These are phyloP conservation scores for Botrytis squamosa DNA, from an alignment of 2,329 filamentous ascomycete species.

Conservation along the genomic window DNA sequence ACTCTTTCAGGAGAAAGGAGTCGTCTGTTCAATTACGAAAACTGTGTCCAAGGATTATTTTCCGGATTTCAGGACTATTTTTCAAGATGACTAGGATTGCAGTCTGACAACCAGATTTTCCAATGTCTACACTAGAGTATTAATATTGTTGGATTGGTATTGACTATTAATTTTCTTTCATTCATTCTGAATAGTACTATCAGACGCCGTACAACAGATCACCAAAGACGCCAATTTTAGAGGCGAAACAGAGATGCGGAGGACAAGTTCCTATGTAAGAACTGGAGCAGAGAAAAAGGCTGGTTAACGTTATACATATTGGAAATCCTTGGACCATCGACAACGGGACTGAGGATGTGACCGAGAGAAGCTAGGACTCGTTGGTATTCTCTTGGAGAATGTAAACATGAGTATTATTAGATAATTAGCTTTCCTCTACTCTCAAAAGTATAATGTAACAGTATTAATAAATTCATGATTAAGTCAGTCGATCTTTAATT, in stretches of 20 bases:
- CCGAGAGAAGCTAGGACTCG: not conserved
- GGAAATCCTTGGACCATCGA: not conserved
- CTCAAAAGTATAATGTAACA: not conserved
- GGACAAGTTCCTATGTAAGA: not conserved
- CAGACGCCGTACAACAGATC: not conserved
- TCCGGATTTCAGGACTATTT: not conserved
- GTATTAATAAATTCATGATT: too few species aligned
- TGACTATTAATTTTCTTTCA: not conserved
- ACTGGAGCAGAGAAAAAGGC: not conserved
- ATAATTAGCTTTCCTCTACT: not conserved
- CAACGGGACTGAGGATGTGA: not conserved
- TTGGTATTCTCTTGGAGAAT: not conserved
- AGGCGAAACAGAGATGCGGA: not conserved
- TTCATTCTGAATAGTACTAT: not conserved
- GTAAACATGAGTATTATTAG: not conserved
- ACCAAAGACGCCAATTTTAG: not conserved
- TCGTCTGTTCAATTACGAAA: not conserved
- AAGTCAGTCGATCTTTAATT: too few species aligned
- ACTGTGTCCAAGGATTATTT: fast-evolving
- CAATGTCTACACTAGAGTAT: not conserved
- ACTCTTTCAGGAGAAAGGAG: not conserved
- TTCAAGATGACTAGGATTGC: not conserved
- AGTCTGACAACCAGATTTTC: not conserved
- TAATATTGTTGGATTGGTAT: too few species aligned
- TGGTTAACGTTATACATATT: not conserved